phyloP scores from a whole-genome alignment of 2,329 filamentous ascomycete genomes.

The Colletotrichum coccodes region DNA sequence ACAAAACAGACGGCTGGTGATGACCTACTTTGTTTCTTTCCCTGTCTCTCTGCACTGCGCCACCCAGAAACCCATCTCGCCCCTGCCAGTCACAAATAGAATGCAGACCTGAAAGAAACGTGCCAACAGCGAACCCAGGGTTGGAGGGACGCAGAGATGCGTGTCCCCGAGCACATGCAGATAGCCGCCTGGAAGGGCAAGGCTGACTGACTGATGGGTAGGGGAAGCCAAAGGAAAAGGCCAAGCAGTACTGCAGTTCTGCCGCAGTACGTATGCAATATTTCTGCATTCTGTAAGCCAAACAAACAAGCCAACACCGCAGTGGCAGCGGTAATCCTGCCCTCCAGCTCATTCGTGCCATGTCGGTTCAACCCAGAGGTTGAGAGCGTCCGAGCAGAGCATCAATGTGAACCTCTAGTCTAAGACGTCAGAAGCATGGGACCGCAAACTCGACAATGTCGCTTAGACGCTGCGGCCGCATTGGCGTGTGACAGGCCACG shows the following conservation, averaged over 20 bases:
- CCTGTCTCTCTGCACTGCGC: conserved; percentile 8
- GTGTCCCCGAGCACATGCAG: background rate
- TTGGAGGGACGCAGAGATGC: conserved; percentile 1
- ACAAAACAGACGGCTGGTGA: background rate
- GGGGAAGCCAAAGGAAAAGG: background rate
- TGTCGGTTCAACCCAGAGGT: background rate
- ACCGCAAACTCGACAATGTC: background rate
- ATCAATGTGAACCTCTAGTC: background rate
- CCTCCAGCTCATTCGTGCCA: background rate
- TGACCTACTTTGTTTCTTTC: conserved; percentile 17
- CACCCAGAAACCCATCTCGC: background rate
- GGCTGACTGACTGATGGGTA: background rate
- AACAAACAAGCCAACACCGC: background rate
- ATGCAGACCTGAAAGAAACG: conserved; percentile 1
- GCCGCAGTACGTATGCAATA: background rate
- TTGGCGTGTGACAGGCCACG: conserved; percentile 13
- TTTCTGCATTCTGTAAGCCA: background rate
- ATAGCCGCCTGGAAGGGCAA: conserved; percentile 7
- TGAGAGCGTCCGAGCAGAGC: background rate
- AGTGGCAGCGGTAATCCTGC: background rate
- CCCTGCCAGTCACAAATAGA: conserved; percentile 10
- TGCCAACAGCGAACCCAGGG: conserved; percentile 1
- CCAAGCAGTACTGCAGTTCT: background rate
- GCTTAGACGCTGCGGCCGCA: conserved; percentile 18
- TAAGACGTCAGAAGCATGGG: conserved; percentile 12